phyloP scores from a whole-genome alignment of 352 stramenopile species.

The Phytophthora colocasiae region DNA sequence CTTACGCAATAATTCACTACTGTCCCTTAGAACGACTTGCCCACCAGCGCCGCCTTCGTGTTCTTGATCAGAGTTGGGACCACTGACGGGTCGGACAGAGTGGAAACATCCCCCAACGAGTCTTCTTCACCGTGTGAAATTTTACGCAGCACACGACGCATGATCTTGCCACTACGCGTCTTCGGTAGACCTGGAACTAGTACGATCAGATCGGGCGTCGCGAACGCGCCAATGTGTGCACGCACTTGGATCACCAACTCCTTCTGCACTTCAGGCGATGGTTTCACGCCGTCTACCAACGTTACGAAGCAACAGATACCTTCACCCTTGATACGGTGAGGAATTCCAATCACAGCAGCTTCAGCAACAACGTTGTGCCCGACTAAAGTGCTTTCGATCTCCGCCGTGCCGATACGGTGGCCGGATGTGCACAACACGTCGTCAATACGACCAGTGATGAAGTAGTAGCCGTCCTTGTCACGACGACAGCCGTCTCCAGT shows the following conservation, averaged over 20 bases:
- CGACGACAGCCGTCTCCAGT: conserved; percentile 89
- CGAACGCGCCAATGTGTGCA: conserved; percentile 95
- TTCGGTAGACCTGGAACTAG: conserved; percentile 92
- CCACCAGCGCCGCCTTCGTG: conserved; percentile 74
- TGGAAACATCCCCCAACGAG: conserved; percentile 96
- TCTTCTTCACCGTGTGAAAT: conserved; percentile 95
- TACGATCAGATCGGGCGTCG: conserved; percentile 96
- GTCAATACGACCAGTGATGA: conserved; percentile 98
- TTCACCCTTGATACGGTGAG: conserved; percentile 97
- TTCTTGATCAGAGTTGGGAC: conserved; percentile 95
- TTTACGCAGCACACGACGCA: conserved; percentile 98
- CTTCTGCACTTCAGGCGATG: conserved; percentile 57
- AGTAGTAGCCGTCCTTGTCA: conserved; percentile 97
- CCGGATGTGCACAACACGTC: conserved; percentile 96
- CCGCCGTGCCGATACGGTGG: conserved; percentile 91
- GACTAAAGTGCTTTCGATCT: conserved; percentile 92
- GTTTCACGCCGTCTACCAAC: conserved; percentile 81
- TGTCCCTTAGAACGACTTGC: conserved; percentile 61
- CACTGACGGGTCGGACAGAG: conserved; percentile 95
- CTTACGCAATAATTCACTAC: conserved; percentile 6
- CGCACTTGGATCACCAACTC: conserved; percentile 87
- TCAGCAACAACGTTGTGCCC: conserved; percentile 93
- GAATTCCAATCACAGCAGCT: conserved; percentile 94
- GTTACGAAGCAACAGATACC: conserved; percentile 96
- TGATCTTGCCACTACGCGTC: conserved; percentile 98